Conservation (phyloP, 768 basidiomycete genomes). For the Lactifluus pinguis region DNA sequence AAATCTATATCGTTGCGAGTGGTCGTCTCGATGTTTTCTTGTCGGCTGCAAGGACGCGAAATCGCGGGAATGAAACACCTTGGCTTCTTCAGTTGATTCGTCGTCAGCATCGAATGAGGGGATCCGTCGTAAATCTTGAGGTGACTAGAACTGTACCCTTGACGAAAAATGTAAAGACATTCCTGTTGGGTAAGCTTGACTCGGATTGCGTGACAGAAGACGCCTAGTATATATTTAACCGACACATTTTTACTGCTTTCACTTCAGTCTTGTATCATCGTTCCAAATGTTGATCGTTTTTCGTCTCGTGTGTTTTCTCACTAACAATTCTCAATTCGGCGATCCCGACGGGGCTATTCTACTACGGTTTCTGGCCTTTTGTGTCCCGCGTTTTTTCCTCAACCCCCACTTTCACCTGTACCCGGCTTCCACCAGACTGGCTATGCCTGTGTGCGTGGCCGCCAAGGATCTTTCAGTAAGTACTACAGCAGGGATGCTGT, state of each 20-base stretch:
- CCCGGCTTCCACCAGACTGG: slow-evolving; percentile 79
- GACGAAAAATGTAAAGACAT: slow-evolving; percentile 55
- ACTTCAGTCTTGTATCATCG: no score
- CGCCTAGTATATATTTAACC: slow-evolving; percentile 24
- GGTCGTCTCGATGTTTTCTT: slow-evolving; percentile 36
- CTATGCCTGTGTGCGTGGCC: slow-evolving; percentile 77
- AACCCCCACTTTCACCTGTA: slow-evolving; percentile 29
- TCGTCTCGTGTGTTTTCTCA: no score
- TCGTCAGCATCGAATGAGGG: slow-evolving; percentile 21
- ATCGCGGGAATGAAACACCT: slow-evolving; percentile 55
- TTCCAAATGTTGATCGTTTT: no score
- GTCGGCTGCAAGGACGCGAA: slow-evolving; percentile 62
- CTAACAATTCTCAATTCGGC: no score
- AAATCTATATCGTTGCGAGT: slow-evolving; percentile 50
- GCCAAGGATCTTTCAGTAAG: slow-evolving; percentile 78
- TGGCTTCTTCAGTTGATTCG: slow-evolving; percentile 33
- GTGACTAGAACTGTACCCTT: slow-evolving; percentile 57
- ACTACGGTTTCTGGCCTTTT: no score
- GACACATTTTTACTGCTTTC: no score
- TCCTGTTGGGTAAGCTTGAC: slow-evolving; percentile 48
- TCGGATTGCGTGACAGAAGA: slow-evolving; percentile 25
- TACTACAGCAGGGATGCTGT: slow-evolving; percentile 69
- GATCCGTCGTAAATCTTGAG: slow-evolving; percentile 28
- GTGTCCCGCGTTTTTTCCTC: no score
- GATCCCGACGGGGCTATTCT: no score